Evolutionary conservation across 441 rosid species (phyloP).

Genomic region (Croton laevigatus): DNA sequence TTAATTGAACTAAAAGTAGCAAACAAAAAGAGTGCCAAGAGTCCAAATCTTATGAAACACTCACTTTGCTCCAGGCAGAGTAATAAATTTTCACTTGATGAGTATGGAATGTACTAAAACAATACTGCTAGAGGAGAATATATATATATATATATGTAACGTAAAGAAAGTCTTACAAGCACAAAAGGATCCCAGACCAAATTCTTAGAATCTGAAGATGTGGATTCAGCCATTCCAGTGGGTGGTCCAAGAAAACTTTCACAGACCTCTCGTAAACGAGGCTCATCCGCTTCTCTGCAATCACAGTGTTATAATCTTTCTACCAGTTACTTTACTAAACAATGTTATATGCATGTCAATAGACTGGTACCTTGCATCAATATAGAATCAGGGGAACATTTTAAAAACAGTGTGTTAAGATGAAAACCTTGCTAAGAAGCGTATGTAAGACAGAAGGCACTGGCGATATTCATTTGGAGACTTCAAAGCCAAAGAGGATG

Average conservation of each 20-base stretch:
- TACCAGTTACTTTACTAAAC: not conserved
- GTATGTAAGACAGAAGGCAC: constrained; percentile 86
- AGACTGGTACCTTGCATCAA: not conserved
- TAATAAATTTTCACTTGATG: too few relatives aligned
- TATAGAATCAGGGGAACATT: not conserved
- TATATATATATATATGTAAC: too few relatives aligned
- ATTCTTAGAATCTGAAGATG: constrained; percentile 44
- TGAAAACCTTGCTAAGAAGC: constrained; percentile 77
- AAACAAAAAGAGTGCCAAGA: too few relatives aligned
- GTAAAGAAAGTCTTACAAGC: constrained; percentile 49
- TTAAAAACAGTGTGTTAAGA: not conserved
- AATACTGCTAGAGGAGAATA: too few relatives aligned
- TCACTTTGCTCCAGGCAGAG: too few relatives aligned
- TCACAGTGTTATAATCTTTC: not conserved
- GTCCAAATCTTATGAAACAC: too few relatives aligned
- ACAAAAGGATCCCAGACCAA: constrained; percentile 85
- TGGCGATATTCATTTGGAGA: constrained; percentile 89
- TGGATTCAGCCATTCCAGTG: constrained; percentile 67
- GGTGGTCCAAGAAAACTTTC: constrained; percentile 99
- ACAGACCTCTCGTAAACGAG: constrained; percentile 86
- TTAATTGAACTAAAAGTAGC: too few relatives aligned
- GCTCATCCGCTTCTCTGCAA: constrained; percentile 92
- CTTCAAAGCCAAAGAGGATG: constrained; percentile 78
- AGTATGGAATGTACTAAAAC: too few relatives aligned
- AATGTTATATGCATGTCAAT: not conserved